phyloP scores from a whole-genome alignment of 139 green algal species.

The Chloropicon primus region DNA sequence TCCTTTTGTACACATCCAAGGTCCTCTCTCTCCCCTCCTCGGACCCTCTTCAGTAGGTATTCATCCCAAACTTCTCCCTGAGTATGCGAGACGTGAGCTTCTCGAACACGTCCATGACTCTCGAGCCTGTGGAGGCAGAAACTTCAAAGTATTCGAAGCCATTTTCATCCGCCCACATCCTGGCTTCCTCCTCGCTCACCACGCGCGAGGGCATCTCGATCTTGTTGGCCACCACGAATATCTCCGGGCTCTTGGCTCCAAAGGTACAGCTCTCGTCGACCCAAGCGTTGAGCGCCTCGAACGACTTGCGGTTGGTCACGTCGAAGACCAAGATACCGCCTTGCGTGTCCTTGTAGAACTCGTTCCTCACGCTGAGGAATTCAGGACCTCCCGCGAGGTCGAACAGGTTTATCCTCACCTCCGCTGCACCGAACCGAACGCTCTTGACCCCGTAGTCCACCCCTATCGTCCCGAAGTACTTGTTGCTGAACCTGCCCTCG shows the following conservation, averaged over 20 bases:
- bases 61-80: background rate
- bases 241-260: background rate
- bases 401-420: slow-evolving; percentile 50
- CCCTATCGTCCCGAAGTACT: slow-evolving; percentile 53
- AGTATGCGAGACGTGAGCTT: background rate
- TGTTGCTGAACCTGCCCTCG: slow-evolving; percentile 48
- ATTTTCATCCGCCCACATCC: slow-evolving; percentile 31
- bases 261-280: slow-evolving; percentile 24
- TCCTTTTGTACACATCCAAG: no score
- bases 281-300: slow-evolving; percentile 34
- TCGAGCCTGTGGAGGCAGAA: background rate
- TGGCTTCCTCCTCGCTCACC: slow-evolving; percentile 39
- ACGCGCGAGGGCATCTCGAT: slow-evolving; percentile 19
- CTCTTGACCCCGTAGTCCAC: slow-evolving; percentile 57
- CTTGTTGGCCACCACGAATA: background rate
- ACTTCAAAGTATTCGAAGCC: slow-evolving; percentile 38
- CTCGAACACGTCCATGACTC: background rate
- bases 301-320: slow-evolving; percentile 20
- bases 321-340: slow-evolving; percentile 22
- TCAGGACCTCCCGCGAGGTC: slow-evolving; percentile 38
- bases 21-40: no score
- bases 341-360: slow-evolving; percentile 52
- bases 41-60: background rate
- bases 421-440: slow-evolving; percentile 22
- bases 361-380: slow-evolving; percentile 36